These are phyloP conservation scores for Venturiaceae sp. DNA, from an alignment of 2,329 filamentous ascomycete genomes.

Conservation along the genomic window DNA sequence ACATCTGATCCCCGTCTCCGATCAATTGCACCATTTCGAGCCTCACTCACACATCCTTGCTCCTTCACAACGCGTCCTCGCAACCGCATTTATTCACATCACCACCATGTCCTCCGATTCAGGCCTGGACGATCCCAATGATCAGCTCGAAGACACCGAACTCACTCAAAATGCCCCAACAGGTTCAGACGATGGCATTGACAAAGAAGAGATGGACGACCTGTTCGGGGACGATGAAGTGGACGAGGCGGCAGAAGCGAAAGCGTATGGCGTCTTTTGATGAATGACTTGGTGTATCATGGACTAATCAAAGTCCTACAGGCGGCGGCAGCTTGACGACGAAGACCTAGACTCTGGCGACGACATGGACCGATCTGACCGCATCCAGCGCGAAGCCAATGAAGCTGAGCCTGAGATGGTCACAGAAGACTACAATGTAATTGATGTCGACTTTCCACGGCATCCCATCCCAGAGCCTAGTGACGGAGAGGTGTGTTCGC, in stretches of 20 bases:
- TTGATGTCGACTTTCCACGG: conserved; percentile 55
- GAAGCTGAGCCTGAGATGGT: conserved; percentile 36
- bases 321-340: conserved; percentile 45
- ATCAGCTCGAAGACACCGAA: neutral
- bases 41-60: neutral
- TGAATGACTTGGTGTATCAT: neutral
- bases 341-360: conserved; percentile 54
- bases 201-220: conserved; percentile 27
- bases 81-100: neutral
- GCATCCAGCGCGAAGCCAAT: conserved; percentile 33
- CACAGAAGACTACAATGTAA: conserved; percentile 34
- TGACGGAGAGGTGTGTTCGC: conserved; percentile 52
- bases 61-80: neutral
- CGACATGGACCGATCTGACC: conserved; percentile 54
- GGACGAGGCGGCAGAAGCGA: conserved; percentile 24
- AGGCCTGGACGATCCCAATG: neutral
- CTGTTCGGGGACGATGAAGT: conserved; percentile 31
- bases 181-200: neutral
- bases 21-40: neutral
- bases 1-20: neutral
- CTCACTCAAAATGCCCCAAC: neutral
- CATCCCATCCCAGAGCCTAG: conserved; percentile 62
- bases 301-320: neutral
- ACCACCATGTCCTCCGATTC: neutral
- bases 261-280: neutral